These are phyloP conservation scores for Paramecium biaurelia DNA, from an alignment of 73 alveolate genomes.

Conservation along the genomic window DNA sequence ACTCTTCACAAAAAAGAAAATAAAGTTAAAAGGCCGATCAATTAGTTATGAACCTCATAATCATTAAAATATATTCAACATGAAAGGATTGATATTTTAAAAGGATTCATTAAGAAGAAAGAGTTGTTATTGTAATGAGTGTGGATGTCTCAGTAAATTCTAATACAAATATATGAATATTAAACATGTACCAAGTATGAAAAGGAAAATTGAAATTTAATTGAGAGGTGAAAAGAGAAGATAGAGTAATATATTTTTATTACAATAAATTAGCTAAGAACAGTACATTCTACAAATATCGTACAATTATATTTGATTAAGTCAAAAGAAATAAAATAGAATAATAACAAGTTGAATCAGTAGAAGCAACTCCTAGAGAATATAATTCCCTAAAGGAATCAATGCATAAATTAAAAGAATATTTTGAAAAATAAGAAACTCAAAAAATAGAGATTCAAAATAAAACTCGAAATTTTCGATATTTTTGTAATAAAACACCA, in stretches of 20 bases:
- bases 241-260: not conserved
- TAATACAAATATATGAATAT: not conserved
- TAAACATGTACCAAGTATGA: not conserved
- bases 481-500: not conserved
- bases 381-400: not conserved
- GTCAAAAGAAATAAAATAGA: not conserved
- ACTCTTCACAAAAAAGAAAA: not conserved
- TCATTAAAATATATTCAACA: not conserved
- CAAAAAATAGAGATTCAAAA: not conserved
- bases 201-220: not conserved
- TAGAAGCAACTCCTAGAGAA: not conserved
- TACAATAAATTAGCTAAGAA: not conserved
- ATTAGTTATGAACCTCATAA: not conserved
- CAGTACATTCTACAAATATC: not conserved
- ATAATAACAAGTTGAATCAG: not conserved
- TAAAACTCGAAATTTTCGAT: not conserved
- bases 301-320: not conserved
- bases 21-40: not conserved
- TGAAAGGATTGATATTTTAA: not conserved
- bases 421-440: not conserved
- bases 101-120: slow-evolving; percentile 13
- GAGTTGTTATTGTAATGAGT: slow-evolving; percentile 22
- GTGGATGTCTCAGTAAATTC: not conserved
- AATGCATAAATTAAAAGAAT: not conserved
- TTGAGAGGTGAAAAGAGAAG: not conserved